Evolutionary conservation across 2,329 filamentous ascomycete genomes (phyloP).

Genomic region (Penicillium polonicum): DNA sequence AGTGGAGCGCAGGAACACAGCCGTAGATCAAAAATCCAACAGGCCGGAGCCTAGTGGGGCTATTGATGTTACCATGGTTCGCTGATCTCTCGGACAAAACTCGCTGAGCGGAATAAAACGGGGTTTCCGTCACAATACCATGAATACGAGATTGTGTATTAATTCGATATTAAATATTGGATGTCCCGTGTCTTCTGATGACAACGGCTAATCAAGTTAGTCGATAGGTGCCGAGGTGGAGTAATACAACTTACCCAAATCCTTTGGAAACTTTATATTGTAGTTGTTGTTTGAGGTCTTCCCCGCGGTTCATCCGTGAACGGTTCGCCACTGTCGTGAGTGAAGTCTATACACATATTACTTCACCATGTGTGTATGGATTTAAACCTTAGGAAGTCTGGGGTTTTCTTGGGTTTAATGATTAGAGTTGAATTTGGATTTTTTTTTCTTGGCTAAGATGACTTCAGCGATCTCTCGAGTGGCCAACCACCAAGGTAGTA

Average conservation of each 20-base stretch:
- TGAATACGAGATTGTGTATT: neutral
- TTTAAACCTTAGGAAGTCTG: neutral
- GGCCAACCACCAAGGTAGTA: neutral
- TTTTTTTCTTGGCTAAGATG: neutral
- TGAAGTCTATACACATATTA: neutral
- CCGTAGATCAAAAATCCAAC: conserved; percentile 1
- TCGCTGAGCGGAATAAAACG: conserved; percentile 12
- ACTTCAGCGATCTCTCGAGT: neutral
- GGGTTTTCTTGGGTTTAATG: neutral
- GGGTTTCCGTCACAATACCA: neutral
- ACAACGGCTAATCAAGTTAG: neutral
- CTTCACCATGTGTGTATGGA: neutral
- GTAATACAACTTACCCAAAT: neutral
- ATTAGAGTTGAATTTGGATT: neutral
- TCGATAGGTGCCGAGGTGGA: neutral
- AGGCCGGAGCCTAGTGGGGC: conserved; percentile 6
- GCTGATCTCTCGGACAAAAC: conserved; percentile 27
- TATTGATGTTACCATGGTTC: conserved; percentile 11
- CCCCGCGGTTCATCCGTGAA: neutral
- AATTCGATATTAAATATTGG: neutral
- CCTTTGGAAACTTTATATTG: neutral
- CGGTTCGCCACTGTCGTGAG: conserved; percentile 1
- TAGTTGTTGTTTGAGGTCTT: neutral
- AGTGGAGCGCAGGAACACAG: neutral
- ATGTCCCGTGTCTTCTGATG: neutral